phyloP scores from a whole-genome alignment of 768 basidiomycete species.

The Xerocomus spinulosus region DNA sequence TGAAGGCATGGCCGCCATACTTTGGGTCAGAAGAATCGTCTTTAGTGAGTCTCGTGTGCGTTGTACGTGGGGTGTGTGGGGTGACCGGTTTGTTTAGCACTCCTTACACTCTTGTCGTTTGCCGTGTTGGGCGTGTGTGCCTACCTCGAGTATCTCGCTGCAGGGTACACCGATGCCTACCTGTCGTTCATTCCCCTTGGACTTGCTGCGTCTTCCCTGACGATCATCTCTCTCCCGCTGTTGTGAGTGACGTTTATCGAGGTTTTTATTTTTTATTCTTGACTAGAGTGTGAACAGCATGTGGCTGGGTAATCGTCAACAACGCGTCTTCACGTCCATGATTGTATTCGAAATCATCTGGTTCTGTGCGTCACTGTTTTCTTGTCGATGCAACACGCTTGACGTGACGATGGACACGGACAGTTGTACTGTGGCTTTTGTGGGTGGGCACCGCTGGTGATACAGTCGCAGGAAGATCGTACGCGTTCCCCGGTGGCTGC shows the following conservation, averaged over 20 bases:
- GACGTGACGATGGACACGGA: not conserved
- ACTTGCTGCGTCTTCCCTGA: slow-evolving; percentile 10
- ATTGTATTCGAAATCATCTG: slow-evolving; percentile 25
- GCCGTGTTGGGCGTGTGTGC: slow-evolving; percentile 22
- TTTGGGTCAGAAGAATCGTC: slow-evolving; percentile 17
- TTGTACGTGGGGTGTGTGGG: too few species aligned
- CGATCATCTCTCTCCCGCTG: slow-evolving; percentile 20
- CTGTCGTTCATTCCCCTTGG: slow-evolving; percentile 17
- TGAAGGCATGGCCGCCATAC: slow-evolving; percentile 21
- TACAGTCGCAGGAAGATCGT: slow-evolving; percentile 5
- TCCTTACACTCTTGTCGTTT: slow-evolving; percentile 13
- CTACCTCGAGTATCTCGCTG: slow-evolving; percentile 10
- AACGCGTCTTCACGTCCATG: slow-evolving; percentile 17
- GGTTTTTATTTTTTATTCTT: not conserved
- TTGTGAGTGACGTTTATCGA: slow-evolving; percentile 13
- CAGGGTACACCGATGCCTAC: not conserved
- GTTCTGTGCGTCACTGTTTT: slow-evolving; percentile 18
- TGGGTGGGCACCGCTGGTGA: slow-evolving; percentile 19
- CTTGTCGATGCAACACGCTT: not conserved
- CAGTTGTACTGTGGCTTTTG: slow-evolving; percentile 21
- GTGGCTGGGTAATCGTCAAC: slow-evolving; percentile 7
- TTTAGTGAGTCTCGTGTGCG: slow-evolving; percentile 19
- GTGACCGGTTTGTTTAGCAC: too few species aligned
- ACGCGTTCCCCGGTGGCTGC: slow-evolving; percentile 18
- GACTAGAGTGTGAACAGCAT: slow-evolving; percentile 11